Evolutionary conservation across 176 grass and related monocot species (phyloP).

Genomic region (Tillandsia fasciculata): DNA sequence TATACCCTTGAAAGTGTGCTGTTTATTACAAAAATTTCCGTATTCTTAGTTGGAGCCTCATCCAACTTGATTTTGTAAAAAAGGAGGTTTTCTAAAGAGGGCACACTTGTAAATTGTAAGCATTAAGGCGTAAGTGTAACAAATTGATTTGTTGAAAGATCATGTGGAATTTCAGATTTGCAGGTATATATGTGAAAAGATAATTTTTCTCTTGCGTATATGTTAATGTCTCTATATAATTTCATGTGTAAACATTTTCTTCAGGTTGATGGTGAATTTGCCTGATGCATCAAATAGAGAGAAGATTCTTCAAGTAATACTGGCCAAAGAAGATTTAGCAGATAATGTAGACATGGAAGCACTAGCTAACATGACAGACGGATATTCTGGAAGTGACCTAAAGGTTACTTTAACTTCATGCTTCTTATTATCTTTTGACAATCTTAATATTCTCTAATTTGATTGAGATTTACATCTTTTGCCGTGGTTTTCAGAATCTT

Average conservation of each 20-base stretch:
- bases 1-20: background rate
- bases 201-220: too few species aligned
- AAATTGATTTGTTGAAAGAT: background rate
- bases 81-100: too few species aligned
- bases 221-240: too few species aligned
- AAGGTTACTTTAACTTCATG: conserved; percentile 43
- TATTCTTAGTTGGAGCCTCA: too few species aligned
- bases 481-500: conserved; percentile 44
- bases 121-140: too few species aligned
- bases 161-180: background rate
- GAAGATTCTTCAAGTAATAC: conserved; percentile 86
- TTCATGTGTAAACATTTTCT: background rate
- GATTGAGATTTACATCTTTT: conserved; percentile 17
- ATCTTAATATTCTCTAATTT: conserved; percentile 10
- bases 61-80: too few species aligned
- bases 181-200: too few species aligned
- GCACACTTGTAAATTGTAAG: too few species aligned
- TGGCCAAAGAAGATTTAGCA: conserved; percentile 83
- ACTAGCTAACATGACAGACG: conserved; percentile 71
- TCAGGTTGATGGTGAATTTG: conserved; percentile 98
- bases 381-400: conserved; percentile 96
- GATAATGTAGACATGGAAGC: conserved; percentile 67
- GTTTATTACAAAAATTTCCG: too few species aligned
- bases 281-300: conserved; percentile 77
- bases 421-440: conserved; percentile 7